phyloP scores from a whole-genome alignment of 1,284 basidiomycete genomes.

The Trichosporon asahii region DNA sequence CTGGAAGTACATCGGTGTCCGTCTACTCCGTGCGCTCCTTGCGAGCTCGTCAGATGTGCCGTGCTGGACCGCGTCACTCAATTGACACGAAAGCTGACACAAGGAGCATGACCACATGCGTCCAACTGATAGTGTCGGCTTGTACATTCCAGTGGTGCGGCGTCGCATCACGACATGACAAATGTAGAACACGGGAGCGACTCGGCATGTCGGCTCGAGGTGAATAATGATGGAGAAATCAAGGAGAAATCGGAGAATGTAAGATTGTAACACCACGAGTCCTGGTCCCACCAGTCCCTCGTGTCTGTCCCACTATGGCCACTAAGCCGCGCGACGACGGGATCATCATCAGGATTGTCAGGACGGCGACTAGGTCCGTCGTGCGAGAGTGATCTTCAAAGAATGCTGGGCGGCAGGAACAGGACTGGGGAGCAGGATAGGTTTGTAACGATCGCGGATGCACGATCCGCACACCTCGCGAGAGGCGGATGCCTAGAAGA shows the following conservation, averaged over 20 bases:
- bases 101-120: neutral
- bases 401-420: neutral
- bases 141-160: neutral
- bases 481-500: neutral
- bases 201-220: neutral
- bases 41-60: neutral
- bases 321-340: neutral
- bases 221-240: neutral
- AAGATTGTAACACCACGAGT: neutral
- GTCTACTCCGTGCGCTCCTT: neutral
- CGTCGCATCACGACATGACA: neutral
- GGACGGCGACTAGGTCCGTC: neutral
- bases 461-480: neutral
- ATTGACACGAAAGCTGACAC: neutral
- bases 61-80: neutral
- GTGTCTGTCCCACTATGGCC: neutral
- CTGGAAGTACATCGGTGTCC: neutral
- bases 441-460: neutral
- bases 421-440: neutral
- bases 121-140: neutral
- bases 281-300: neutral
- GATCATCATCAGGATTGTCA: neutral
- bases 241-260: neutral
- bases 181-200: slow-evolving; percentile 6
- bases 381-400: neutral